Percentiles rank a stretch among this genome's conserved stretches.
These are phyloP conservation scores for Fistulifera pelliculosa DNA, from an alignment of 108 stramenopile species.

Conservation along the genomic window DNA sequence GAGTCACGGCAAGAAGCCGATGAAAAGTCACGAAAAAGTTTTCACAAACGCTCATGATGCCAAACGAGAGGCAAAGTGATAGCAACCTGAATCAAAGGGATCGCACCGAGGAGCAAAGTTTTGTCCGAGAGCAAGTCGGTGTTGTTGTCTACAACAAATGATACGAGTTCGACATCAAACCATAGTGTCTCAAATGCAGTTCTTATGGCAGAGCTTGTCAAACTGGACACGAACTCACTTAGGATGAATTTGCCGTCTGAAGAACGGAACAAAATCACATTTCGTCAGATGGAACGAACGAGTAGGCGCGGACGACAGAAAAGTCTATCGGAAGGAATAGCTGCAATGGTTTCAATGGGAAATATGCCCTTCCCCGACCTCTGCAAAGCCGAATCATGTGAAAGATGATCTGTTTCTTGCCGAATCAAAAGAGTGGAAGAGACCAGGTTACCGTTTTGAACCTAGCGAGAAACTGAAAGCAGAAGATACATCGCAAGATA, in stretches of 20 bases:
- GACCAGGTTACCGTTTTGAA: neutral
- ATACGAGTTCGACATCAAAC: no score
- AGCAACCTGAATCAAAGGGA: neutral
- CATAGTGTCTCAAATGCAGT: neutral
- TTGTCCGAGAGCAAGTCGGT: no score
- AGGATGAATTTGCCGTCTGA: neutral
- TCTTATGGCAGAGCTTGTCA: conserved; percentile 12
- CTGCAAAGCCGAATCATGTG: neutral
- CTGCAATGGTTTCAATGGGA: conserved; percentile 18
- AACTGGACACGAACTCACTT: conserved; percentile 7
- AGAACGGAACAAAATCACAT: neutral
- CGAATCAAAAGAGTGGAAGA: neutral
- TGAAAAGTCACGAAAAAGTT: neutral
- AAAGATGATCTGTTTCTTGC: neutral
- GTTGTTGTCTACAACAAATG: neutral
- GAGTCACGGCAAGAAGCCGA: conserved; percentile 23
- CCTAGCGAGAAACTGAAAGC: neutral
- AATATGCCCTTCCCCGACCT: no score
- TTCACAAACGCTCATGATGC: neutral
- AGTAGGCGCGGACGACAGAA: conserved; percentile 20
- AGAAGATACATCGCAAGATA: conserved; percentile 4
- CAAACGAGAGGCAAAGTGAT: neutral
- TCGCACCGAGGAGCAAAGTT: no score
- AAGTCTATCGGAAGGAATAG: conserved; percentile 48
- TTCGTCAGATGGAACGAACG: conserved; percentile 14